Base-by-base conservation (phyloP, 2,329 filamentous ascomycete genomes). In the Passalora sequoiae region DNA sequence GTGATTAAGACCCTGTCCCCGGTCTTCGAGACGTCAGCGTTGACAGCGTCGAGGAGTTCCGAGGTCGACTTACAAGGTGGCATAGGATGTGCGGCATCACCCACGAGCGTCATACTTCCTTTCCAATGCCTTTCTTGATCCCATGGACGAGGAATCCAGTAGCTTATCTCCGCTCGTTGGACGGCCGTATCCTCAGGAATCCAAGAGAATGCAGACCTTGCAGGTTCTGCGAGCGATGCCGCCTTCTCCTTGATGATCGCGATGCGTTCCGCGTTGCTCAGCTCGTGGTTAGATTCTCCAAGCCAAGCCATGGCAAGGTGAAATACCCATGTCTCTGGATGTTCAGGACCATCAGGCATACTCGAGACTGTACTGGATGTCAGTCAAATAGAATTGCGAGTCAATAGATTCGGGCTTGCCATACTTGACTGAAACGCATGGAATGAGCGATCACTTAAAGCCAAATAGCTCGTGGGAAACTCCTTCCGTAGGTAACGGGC, bases 221-320 rank as follows among this genome's bases (percentile, higher is more conserved):
- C 41, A 12, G 41, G 41, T 24, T 44, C 41, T 10, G 12, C 41
- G 3, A 44, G 19, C 3, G 22, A 31, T 8, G 6, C 4, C 12
- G 41, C 41, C 21, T 44, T 44, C 41, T 44, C 41, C 28, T 44
- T 44, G 33, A 44, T 44, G 6, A 44, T 44, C 22, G 41, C 41
- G n/a, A 44, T 17, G 13, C 41, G 33, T 20, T 44, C 41, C 24
- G 33, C 16, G 15, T 44, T 31, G 21, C 32, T 38, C 19, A 44
- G 33, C 8, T n/a, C 15, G 16, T 44, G 41, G 15, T 44, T 21
- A 9, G 35, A 12, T 10, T 44, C 17, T 4, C 41, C 41, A 10
- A 22, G 20, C 41, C 41, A 44, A 15, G 41, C 41, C 41, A 44
- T 44, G 4, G 41, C 41, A 10, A 44, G 27, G 25, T 44, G 41